Evolutionary conservation across 1,284 basidiomycete genomes (phyloP).

Genomic region (Fomitopsis pinicola): DNA sequence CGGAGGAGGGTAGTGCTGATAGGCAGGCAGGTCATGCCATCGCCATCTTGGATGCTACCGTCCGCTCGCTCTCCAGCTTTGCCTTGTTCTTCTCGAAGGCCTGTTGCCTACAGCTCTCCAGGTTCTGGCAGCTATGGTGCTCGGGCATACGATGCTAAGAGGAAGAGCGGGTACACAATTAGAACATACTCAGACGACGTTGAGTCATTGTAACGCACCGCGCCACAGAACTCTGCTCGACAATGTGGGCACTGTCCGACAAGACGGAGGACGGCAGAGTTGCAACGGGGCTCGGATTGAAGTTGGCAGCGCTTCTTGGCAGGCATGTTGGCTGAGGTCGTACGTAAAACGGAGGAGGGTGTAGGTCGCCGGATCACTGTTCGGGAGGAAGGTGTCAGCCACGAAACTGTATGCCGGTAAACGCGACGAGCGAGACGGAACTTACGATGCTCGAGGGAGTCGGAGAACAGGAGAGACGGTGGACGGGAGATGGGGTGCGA

Average conservation of each 20-base stretch:
- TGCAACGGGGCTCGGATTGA: constrained; percentile 64
- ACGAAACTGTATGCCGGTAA: background rate
- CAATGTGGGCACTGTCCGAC: constrained; percentile 82
- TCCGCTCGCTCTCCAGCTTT: constrained; percentile 81
- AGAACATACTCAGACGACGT: background rate
- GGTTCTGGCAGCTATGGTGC: constrained; percentile 73
- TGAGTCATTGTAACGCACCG: constrained; percentile 44
- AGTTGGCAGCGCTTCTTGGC: constrained; percentile 83
- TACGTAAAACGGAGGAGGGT: constrained; percentile 1
- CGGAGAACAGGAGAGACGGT: constrained; percentile 10
- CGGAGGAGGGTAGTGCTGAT: constrained; percentile 8
- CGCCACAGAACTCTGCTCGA: constrained; percentile 67
- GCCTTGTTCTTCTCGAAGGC: constrained; percentile 84
- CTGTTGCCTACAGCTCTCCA: constrained; percentile 78
- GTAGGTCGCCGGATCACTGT: constrained; percentile 3
- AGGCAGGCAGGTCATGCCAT: constrained; percentile 47
- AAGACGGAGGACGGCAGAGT: constrained; percentile 72
- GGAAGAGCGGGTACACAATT: constrained; percentile 8
- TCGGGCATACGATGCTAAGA: constrained; percentile 80
- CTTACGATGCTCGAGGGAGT: constrained; percentile 12
- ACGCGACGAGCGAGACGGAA: background rate
- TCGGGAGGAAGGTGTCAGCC: background rate
- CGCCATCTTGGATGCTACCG: constrained; percentile 81
- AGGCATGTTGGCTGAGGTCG: constrained; percentile 47
- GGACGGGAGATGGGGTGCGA: constrained; percentile 15